Evolutionary conservation across 768 basidiomycete species (phyloP), one percentile per base, ranked within the genome.

Genomic region (Boletus reticuloceps): DNA sequence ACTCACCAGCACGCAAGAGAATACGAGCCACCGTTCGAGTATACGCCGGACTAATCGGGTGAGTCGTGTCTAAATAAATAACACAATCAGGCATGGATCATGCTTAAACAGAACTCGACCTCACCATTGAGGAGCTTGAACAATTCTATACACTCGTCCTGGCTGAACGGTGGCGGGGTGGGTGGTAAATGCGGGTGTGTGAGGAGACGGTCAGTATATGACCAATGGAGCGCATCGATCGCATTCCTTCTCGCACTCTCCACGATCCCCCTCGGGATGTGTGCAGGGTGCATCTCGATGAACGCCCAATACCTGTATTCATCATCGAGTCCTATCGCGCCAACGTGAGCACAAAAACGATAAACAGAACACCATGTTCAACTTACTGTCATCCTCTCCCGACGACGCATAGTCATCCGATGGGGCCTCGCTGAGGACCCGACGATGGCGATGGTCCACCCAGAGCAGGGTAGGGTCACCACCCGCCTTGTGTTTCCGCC

Each of bases 271-370:
- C 38, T 61, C 0, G 77, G 64, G 9, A 77, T 73, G 66, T 93
- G 91, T 0, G 87, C 88, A 0, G 91, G 91, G 61, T 92, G 89
- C 34, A 80, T 72, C 68, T 91, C 87, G 72, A 93, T 79, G 64
- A 85, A 93, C 7, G 82, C 74, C 91, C 91, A 93, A 64, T 91
- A 93, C 51, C 86, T 77, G 61, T 87, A 89, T 64, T 90, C 88
- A 63, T 84, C 77, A 52, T 91, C 88, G 20, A 89, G 73, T 44
- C 81, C 91, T 91, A 58, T 50, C 22, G 13, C 17, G n/a, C 36
- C 14, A 16, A 4, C 16, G 47, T 60, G 16, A 57, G 49, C 8
- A 39, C 27, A 16, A 48, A n/a, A 17, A 20, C 12, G 4, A 39
- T 8, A 22, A 14, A 37, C 11, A 32, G 58, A n/a, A 4, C 5